phyloP scores from a whole-genome alignment of 441 rosid genomes.

The Jatropha podagrica region DNA sequence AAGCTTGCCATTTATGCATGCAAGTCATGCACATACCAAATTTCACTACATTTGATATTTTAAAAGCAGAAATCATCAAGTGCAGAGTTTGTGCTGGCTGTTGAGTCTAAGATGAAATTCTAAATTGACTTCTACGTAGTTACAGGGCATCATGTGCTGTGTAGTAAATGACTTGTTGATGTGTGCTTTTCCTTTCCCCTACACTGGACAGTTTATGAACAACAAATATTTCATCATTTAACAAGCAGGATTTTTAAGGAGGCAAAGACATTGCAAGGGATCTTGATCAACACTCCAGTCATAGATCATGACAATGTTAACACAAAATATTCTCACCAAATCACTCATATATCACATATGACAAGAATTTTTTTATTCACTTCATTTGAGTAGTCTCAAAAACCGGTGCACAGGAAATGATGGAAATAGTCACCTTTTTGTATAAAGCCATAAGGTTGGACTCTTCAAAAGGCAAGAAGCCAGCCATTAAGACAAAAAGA shows the following conservation, averaged over 20 bases:
- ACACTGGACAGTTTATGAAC: background rate
- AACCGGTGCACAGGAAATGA: background rate
- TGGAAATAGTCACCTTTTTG: slow-evolving; percentile 59
- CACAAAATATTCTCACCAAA: background rate
- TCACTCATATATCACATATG: background rate
- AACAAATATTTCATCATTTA: background rate
- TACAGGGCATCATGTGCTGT: background rate
- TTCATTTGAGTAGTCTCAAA: background rate
- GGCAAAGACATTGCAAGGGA: background rate
- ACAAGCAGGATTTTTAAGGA: background rate
- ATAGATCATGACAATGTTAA: background rate
- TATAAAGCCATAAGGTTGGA: slow-evolving; percentile 78
- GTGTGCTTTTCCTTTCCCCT: background rate
- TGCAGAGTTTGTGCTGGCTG: background rate
- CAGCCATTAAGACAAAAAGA: slow-evolving; percentile 97
- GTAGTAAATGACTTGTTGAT: too few species aligned
- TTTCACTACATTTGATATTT: background rate
- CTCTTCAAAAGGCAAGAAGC: slow-evolving; percentile 94
- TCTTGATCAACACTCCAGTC: background rate
- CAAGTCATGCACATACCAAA: background rate
- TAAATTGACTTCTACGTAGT: background rate
- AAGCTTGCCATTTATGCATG: too few species aligned
- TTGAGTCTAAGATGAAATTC: background rate
- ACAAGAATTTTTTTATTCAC: background rate
- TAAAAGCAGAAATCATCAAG: background rate